Base-by-base conservation (phyloP, 805 yeast genomes). In the Teunomyces atbi region DNA sequence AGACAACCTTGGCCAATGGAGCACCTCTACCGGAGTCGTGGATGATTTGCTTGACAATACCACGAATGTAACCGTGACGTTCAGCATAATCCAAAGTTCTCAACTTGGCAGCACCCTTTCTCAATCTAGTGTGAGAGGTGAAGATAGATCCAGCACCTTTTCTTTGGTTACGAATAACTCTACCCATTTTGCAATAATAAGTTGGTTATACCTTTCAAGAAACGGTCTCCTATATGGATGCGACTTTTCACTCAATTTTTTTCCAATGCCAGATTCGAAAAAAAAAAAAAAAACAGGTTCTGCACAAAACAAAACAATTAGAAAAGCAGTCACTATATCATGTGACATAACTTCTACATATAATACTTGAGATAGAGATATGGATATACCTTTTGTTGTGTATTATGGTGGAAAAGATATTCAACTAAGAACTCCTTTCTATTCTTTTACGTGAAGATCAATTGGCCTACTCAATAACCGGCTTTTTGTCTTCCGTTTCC, bases 11-110 rank as follows among this genome's bases (percentile, higher is more conserved):
- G 52, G 54, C 99, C 74, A 92, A 85, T 74, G 99, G 99, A 77
- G 99, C 99, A 83, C 99, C 99, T 79, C 99, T 86, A 77, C 99
- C 99, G 72, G 99, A 94, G 74, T 92, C 99, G 82, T 92, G 99
- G 78, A 94, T 81, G 78, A 92, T 94, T 78, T 87, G 92, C 86
- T 91, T 92, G 68, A 92, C 99, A 63, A 94, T 83, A 81, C 99
- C 99, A 80, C 98, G 95, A 71, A 92, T 86, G 91, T 94, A 94
- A 74, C 99, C 99, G 78, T 92, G 97, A 77, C 96, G 92, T 83
- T 94, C 99, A 77, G 98, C 96, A 71, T 83, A 92, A 80, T 94
- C 98, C 76, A 92, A 86, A 74, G 96, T 87, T 86, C 99, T 89
- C 77, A 92, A 86, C 89, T 92, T 92, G 75, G 99, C 99, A 76